Conservation (phyloP, 768 basidiomycete species). For the Pleurotus cornucopiae region DNA sequence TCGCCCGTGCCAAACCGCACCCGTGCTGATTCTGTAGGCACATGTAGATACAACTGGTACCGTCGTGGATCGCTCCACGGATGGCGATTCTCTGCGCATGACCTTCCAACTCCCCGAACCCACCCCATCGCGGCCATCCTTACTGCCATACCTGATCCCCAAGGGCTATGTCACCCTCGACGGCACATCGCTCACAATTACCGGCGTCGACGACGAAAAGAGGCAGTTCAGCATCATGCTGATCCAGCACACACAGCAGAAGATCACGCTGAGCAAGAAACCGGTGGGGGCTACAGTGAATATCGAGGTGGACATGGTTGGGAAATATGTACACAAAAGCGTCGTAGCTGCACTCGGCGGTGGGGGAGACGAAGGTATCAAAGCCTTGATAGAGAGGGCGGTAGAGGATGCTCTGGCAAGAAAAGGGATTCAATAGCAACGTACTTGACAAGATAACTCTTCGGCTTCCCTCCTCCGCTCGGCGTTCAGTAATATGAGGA, state of each 20-base stretch:
- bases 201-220: conserved; percentile 60
- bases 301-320: conserved; percentile 93
- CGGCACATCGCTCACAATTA: conserved; percentile 90
- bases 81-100: conserved; percentile 87
- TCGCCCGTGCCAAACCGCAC: neutral
- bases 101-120: conserved; percentile 71
- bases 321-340: conserved; percentile 87
- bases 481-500: too few relatives aligned
- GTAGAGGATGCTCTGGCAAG: conserved; percentile 51
- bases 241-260: conserved; percentile 89
- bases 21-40: conserved; percentile 46
- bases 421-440: conserved; percentile 30
- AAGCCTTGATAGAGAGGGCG: conserved; percentile 48
- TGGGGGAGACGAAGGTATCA: conserved; percentile 42
- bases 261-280: conserved; percentile 79
- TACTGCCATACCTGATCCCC: conserved; percentile 80
- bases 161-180: conserved; percentile 96
- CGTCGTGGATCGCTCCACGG: conserved; percentile 56
- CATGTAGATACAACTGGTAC: conserved; percentile 91
- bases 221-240: conserved; percentile 88
- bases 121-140: conserved; percentile 52
- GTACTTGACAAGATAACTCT: neutral
- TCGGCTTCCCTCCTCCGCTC: neutral
- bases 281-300: conserved; percentile 79
- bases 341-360: conserved; percentile 65